Conservation (phyloP, 2,329 filamentous ascomycete species). For the Microdochium nivale region DNA sequence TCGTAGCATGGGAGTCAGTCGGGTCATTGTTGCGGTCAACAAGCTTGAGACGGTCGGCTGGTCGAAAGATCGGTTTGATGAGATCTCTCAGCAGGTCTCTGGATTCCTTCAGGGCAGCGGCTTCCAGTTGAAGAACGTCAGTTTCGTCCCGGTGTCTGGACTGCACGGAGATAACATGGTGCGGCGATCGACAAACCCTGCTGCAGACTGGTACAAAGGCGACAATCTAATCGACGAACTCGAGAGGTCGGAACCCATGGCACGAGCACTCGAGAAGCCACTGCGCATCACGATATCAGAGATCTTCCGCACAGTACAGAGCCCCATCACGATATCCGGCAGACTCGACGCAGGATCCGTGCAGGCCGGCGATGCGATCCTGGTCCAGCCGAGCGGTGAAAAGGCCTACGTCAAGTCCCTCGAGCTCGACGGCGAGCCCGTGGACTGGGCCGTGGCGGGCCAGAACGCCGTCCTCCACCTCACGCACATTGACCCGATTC, state of each 20-base stretch:
- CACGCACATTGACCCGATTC: conserved; percentile 72
- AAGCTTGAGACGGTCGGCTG: conserved; percentile 86
- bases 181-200: conserved; percentile 41
- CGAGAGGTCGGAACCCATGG: conserved; percentile 69
- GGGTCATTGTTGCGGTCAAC: conserved; percentile 85
- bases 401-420: conserved; percentile 74
- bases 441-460: conserved; percentile 87
- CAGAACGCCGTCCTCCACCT: conserved; percentile 84
- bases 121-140: conserved; percentile 73
- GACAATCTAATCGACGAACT: conserved; percentile 74
- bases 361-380: conserved; percentile 73
- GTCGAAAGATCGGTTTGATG: conserved; percentile 73
- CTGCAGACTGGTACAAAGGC: conserved; percentile 71
- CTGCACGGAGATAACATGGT: conserved; percentile 83
- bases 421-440: conserved; percentile 62
- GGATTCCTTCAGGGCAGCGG: conserved; percentile 77
- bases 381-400: conserved; percentile 75
- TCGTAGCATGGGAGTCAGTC: conserved; percentile 82
- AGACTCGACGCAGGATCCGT: conserved; percentile 77
- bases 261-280: conserved; percentile 65
- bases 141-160: conserved; percentile 84
- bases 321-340: conserved; percentile 77
- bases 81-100: conserved; percentile 75
- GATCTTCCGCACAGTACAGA: conserved; percentile 73
- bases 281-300: conserved; percentile 83